Conservation (phyloP, 805 yeast species). For the Wickerhamomyces bovis region DNA sequence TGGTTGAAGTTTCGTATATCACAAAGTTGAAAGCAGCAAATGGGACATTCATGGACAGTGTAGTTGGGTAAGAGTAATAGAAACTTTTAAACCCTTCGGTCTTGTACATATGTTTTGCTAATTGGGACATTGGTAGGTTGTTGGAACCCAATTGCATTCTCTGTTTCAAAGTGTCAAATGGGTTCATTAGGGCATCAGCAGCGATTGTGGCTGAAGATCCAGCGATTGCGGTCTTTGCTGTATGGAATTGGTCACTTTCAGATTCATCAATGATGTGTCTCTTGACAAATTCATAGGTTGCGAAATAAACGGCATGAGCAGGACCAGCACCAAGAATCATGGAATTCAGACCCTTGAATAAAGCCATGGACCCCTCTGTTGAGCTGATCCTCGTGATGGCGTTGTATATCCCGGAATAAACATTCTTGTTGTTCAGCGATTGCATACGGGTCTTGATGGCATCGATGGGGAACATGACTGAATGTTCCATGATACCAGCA, state of each 20-base stretch:
- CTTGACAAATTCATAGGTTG: conserved; percentile 80
- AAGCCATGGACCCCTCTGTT: conserved; percentile 78
- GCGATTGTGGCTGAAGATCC: conserved; percentile 93
- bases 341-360: conserved; percentile 92
- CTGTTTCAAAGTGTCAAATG: conserved; percentile 92
- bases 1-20: conserved; percentile 80
- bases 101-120: conserved; percentile 44
- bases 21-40: conserved; percentile 93
- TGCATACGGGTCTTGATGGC: conserved; percentile 97
- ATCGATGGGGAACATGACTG: conserved; percentile 94
- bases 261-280: conserved; percentile 28
- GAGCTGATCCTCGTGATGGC: conserved; percentile 75
- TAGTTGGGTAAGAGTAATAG: conserved; percentile 90
- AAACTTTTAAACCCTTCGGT: conserved; percentile 75
- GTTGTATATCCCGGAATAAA: conserved; percentile 44
- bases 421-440: conserved; percentile 16
- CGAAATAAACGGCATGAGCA: conserved; percentile 93
- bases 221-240: conserved; percentile 76
- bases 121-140: conserved; percentile 22
- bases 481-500: conserved; percentile 99
- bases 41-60: conserved; percentile 86
- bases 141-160: conserved; percentile 67
- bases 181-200: conserved; percentile 94
- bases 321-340: conserved; percentile 98
- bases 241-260: conserved; percentile 45